These are phyloP conservation scores for Fusarium gaditjirri DNA, from an alignment of 2,329 filamentous ascomycete species.

Conservation along the genomic window DNA sequence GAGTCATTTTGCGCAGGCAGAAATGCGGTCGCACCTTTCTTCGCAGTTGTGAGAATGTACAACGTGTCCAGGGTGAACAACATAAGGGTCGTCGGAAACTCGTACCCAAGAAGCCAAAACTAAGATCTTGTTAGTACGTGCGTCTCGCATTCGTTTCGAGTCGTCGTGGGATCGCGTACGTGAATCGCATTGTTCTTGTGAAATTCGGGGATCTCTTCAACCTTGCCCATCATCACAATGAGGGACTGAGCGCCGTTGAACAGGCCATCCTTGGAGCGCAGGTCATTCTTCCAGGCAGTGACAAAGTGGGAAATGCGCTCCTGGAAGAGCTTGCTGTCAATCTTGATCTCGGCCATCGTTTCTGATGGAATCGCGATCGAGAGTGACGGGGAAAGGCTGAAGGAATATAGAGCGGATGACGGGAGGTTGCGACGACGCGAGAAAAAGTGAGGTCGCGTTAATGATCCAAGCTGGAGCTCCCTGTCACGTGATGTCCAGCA, in stretches of 20 bases:
- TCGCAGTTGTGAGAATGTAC: conserved; percentile 94
- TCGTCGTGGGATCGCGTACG: conserved; percentile 63
- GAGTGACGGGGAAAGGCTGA: conserved; percentile 39
- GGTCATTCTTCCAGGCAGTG: conserved; percentile 95
- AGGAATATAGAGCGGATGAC: conserved; percentile 41
- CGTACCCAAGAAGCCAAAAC: conserved; percentile 99
- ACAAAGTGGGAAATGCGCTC: conserved; percentile 89
- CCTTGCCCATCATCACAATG: conserved; percentile 92
- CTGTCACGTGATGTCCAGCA: conserved; percentile 50
- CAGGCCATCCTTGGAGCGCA: conserved; percentile 83
- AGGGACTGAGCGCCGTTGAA: conserved; percentile 91
- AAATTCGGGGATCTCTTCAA: conserved; percentile 85
- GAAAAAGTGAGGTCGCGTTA: conserved; percentile 57
- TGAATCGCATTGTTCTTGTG: conserved; percentile 98
- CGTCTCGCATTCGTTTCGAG: background rate
- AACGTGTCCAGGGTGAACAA: conserved; percentile 88
- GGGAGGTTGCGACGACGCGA: conserved; percentile 50
- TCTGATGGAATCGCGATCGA: conserved; percentile 49
- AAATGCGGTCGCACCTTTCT: conserved; percentile 78
- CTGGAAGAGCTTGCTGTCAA: conserved; percentile 93
- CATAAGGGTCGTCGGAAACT: conserved; percentile 96
- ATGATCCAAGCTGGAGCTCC: conserved; percentile 47
- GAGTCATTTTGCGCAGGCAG: conserved; percentile 5
- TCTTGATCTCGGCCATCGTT: conserved; percentile 85
- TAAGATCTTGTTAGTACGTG: conserved; percentile 53